These are phyloP conservation scores for Pseudotsuga menziesii DNA, from an alignment of 75 land plant species.

Conservation along the genomic window DNA sequence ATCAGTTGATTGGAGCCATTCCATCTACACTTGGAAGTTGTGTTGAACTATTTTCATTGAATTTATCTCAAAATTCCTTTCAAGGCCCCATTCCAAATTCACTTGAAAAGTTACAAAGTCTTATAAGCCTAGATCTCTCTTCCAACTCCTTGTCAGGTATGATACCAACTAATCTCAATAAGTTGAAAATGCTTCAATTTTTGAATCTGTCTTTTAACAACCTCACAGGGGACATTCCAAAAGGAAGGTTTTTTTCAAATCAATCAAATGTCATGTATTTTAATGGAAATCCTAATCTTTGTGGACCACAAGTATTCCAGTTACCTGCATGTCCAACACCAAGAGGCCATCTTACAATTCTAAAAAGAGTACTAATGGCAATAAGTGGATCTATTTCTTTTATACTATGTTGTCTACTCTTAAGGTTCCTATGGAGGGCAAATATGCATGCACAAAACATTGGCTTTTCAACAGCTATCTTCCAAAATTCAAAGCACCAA, in stretches of 20 bases:
- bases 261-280: too few species aligned
- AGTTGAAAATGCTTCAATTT: background rate
- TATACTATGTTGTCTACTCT: background rate
- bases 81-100: constrained; percentile 26
- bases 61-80: constrained; percentile 23
- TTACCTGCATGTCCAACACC: constrained; percentile 12
- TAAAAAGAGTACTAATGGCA: background rate
- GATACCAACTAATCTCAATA: background rate
- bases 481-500: background rate
- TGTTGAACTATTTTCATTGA: constrained; percentile 8
- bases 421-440: background rate
- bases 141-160: constrained; percentile 17
- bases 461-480: background rate
- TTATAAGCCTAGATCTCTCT: constrained; percentile 23
- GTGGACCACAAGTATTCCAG: background rate
- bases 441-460: background rate
- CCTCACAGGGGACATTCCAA: too few species aligned
- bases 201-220: too few species aligned
- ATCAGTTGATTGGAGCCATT: too few species aligned
- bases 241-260: too few species aligned
- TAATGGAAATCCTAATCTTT: too few species aligned
- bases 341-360: background rate
- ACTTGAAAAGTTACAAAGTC: constrained; percentile 3
- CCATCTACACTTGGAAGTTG: constrained; percentile 10
- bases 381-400: background rate